Conservation (phyloP, 2,329 filamentous ascomycete genomes). For the Orbilia brochopaga region DNA sequence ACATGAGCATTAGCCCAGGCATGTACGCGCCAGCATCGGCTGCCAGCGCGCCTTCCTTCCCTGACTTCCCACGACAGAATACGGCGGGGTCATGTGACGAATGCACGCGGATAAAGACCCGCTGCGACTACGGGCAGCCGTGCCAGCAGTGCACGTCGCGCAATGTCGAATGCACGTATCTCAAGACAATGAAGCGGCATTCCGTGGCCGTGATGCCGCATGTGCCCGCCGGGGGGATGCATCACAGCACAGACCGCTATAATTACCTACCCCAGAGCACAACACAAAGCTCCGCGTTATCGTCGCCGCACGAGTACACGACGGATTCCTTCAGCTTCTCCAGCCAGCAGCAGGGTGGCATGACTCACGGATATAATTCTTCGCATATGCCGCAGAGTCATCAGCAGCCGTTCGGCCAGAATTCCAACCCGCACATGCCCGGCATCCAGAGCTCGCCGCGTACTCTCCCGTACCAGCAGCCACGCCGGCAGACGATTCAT, state of each 20-base stretch:
- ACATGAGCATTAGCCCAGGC: constrained; percentile 37
- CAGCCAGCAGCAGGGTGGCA: constrained; percentile 26
- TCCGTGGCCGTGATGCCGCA: constrained; percentile 45
- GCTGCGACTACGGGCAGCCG: constrained; percentile 53
- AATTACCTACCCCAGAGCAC: constrained; percentile 43
- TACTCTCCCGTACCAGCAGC: constrained; percentile 43
- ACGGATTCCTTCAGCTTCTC: constrained; percentile 48
- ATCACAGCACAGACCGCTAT: constrained; percentile 35
- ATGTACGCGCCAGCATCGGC: constrained; percentile 47
- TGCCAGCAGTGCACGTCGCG: constrained; percentile 52
- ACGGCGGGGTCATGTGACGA: constrained; percentile 63
- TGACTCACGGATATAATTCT: constrained; percentile 33
- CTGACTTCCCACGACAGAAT: constrained; percentile 66
- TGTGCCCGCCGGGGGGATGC: constrained; percentile 29
- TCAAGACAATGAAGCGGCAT: constrained; percentile 50
- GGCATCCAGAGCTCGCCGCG: constrained; percentile 46
- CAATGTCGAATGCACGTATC: constrained; percentile 53
- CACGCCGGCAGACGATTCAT: constrained; percentile 42
- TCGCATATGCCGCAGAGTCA: constrained; percentile 41
- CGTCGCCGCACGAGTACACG: constrained; percentile 46
- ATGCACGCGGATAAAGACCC: constrained; percentile 52
- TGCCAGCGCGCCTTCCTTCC: constrained; percentile 65
- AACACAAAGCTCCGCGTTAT: constrained; percentile 39
- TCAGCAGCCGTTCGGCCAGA: constrained; percentile 39
- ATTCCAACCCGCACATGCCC: constrained; percentile 39